Percentiles rank a stretch among this genome's conserved stretches.
phyloP scores from a whole-genome alignment of 305 asterid species.

The Petunia hybrid region DNA sequence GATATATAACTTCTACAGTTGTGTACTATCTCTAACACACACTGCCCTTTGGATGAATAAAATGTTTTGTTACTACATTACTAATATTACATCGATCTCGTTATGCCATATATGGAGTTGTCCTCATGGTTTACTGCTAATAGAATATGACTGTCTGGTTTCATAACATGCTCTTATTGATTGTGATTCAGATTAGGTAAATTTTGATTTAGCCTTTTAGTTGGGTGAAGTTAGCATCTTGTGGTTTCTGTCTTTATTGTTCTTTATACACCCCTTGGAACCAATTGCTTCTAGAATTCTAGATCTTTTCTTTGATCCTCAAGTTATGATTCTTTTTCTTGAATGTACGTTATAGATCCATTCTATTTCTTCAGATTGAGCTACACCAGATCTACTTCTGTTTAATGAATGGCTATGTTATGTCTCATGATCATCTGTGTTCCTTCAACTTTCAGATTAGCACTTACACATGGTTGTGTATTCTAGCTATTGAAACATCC shows the following conservation, averaged over 20 bases:
- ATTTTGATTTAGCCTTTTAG: slow-evolving; percentile 2
- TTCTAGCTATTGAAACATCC: background rate
- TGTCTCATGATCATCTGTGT: background rate
- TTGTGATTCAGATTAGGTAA: slow-evolving; percentile 15
- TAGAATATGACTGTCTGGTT: background rate
- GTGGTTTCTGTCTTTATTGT: slow-evolving; percentile 2
- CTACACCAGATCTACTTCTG: background rate
- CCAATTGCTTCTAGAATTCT: background rate
- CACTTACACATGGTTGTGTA: background rate
- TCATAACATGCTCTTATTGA: slow-evolving; percentile 9
- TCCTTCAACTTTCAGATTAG: background rate
- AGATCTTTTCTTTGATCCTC: slow-evolving; percentile 4
- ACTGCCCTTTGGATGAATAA: background rate
- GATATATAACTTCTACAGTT: slow-evolving; percentile 6
- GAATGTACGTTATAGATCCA: background rate
- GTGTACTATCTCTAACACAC: no score
- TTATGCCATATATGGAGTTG: background rate
- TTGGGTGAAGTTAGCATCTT: background rate
- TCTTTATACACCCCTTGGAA: background rate
- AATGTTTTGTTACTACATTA: background rate
- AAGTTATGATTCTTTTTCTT: background rate
- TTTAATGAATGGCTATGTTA: background rate
- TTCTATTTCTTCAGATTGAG: background rate
- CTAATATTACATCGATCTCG: background rate
- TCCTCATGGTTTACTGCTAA: background rate